These are phyloP conservation scores for Aspergillus arachidicola DNA, from an alignment of 2,329 filamentous ascomycete genomes.

Conservation along the genomic window DNA sequence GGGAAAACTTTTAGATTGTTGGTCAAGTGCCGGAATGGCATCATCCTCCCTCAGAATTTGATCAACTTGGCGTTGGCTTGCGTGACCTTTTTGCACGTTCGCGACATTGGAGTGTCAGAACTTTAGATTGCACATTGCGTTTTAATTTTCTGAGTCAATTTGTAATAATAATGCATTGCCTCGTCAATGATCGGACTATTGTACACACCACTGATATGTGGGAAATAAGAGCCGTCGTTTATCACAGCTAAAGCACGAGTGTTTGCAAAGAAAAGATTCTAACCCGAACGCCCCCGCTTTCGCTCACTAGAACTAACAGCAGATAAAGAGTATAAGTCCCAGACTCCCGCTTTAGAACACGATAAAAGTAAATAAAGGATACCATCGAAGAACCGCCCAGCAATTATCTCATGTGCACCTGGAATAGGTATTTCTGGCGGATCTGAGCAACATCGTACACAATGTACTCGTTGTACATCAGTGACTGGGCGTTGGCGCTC, in stretches of 20 bases:
- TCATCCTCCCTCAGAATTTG: neutral
- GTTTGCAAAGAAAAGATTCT: neutral
- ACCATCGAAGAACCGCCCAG: neutral
- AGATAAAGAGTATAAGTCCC: neutral
- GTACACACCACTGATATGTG: neutral
- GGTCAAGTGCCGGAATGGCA: constrained; percentile 1
- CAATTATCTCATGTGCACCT: constrained; percentile 41
- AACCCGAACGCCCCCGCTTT: neutral
- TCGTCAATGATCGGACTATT: neutral
- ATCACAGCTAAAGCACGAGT: neutral
- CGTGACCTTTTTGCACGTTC: neutral
- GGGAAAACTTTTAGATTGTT: neutral
- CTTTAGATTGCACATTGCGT: neutral
- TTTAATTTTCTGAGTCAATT: neutral
- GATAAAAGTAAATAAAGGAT: neutral
- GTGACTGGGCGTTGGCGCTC: neutral
- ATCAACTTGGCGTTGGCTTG: neutral
- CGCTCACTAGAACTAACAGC: neutral
- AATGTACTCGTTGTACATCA: constrained; percentile 52
- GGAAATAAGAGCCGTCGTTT: neutral
- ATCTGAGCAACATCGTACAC: constrained; percentile 54
- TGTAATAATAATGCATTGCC: neutral
- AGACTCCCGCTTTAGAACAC: neutral
- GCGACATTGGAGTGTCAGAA: neutral
- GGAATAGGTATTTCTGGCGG: constrained; percentile 48